Base-by-base conservation (phyloP, 2,329 filamentous ascomycete species). In the Penicillium thymicola region DNA sequence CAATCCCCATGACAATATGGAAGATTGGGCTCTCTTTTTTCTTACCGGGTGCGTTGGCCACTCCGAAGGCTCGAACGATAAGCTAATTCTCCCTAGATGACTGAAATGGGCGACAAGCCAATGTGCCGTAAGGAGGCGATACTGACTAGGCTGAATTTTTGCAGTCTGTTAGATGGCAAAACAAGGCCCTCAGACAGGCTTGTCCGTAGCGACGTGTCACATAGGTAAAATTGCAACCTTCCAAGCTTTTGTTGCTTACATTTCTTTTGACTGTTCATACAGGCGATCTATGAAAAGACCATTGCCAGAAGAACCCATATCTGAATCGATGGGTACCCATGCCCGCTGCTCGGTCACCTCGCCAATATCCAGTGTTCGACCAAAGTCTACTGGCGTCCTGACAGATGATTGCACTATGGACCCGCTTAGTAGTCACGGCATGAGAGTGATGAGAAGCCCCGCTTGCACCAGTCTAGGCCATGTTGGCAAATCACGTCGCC, bases 51-150 rank as follows among this genome's bases (percentile, higher is more conserved):
- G 18, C 5, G 28, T 51, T 18, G 5, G 21, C 21, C 21, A 23
- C 44, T 16, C 2, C 3, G 1, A 46, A 11, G 18, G 13, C 14
- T n/a, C 21, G 16, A 13, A 16, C 5, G 9, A n/a, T n/a, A 16
- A 16, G 32, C 37, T 48, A 27, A 41, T 36, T 21, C 16, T 36
- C 23, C 30, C 10, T 28, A 42, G 32, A 51, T 47, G 21, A 14
- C n/a, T 32, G 36, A 54, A 48, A 54, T 54, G 51, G 36, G 6
- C 14, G 36, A 44, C n/a, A 34, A 45, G 41, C 16, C 23, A 51
- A 18, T 37, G 42, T 32, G 51, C 41, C 18, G 37, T 32, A 34
- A 48, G 51, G 51, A 55, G 53, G 23, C n/a, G 25, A 18, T 32
- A 16, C 37, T 8, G 40, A 49, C 30, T 10, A 18, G 32, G 38